A percentile compares a stretch with the other conserved stretches of the same genome.
Conservation (phyloP, 2,329 filamentous ascomycete species). For the Colletotrichum sp. region DNA sequence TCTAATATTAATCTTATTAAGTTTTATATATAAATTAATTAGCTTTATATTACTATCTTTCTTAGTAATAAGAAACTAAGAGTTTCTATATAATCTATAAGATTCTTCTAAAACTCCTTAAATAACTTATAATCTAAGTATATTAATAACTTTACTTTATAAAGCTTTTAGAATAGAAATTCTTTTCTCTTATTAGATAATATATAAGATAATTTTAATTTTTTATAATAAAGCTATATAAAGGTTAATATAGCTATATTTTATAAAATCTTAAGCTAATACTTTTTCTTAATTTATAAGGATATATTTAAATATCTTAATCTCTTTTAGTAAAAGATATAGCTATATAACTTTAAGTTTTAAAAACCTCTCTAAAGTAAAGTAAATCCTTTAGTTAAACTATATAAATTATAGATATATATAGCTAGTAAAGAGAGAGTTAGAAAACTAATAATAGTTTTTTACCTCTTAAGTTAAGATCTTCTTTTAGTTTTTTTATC, state of each 20-base stretch:
- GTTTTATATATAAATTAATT: neutral
- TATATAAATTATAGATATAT: neutral
- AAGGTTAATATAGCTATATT: neutral
- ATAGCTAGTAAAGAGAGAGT: neutral
- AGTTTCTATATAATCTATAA: neutral
- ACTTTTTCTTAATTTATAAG: neutral
- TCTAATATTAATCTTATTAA: neutral
- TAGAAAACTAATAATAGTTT: neutral
- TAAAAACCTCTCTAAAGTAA: neutral
- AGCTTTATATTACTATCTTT: neutral
- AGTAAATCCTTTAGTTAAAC: neutral
- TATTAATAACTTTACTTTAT: neutral
- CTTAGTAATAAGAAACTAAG: neutral
- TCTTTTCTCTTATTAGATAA: neutral
- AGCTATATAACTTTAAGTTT: neutral
- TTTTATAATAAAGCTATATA: neutral
- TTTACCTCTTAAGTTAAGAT: neutral
- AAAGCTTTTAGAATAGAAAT: neutral
- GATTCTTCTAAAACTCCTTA: neutral
- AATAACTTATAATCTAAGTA: neutral
- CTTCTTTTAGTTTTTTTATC: rapidly evolving
- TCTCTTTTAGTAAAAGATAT: neutral
- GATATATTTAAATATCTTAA: neutral
- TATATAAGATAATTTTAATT: neutral
- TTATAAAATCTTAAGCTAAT: neutral